Base-by-base conservation (phyloP, 2,329 filamentous ascomycete species). In the Microascus cirrosus region DNA sequence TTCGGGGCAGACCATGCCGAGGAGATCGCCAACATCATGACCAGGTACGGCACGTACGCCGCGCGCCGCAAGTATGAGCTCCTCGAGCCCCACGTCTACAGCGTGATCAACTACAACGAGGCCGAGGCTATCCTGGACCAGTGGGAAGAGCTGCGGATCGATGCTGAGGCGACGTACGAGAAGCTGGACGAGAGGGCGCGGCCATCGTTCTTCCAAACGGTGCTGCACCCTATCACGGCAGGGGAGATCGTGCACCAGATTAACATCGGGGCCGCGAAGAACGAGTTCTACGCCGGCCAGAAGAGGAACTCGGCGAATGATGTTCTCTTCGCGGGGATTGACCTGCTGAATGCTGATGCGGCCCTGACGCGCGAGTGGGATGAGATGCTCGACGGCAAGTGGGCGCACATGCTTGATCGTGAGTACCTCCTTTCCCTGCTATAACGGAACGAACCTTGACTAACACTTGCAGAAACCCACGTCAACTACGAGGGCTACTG, bases 371-470 rank as follows among this genome's bases (percentile, higher is more conserved):
- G 74, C 53, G 70, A 75, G 56, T 86, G 84, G 73, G 78, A 86
- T 64, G 68, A 70, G 12, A 69, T 86, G 18, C 69, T 86, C 0
- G 74, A 74, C 59, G 83, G 84, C 0, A 86, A 86, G 68, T 85
- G 83, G 83, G 76, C 73, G 63, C 74, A 81, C 65, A 82, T 86
- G 66, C 74, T 85, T 66, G 78, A 84, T 61, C 83, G 71, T 74
- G 62, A 66, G 70, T 64, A 13, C 4, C 11, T 55, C 1, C 6
- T 6, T 32, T 53, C 13, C 2, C 10, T 20, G 0, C 10, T 22
- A 20, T 5, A 28, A 10, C 7, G 20, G 39, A 45, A 18, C 45
- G 25, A 18, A 36, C 39, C 15, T 1, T n/a, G 20, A 53, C 51
- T 53, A 53, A 53, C 51, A 28, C 42, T 20, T 3, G 3, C 39